Evolutionary conservation across 202 grass and related monocot species (phyloP).

Genomic region (Sporobolus alterniflorus): DNA sequence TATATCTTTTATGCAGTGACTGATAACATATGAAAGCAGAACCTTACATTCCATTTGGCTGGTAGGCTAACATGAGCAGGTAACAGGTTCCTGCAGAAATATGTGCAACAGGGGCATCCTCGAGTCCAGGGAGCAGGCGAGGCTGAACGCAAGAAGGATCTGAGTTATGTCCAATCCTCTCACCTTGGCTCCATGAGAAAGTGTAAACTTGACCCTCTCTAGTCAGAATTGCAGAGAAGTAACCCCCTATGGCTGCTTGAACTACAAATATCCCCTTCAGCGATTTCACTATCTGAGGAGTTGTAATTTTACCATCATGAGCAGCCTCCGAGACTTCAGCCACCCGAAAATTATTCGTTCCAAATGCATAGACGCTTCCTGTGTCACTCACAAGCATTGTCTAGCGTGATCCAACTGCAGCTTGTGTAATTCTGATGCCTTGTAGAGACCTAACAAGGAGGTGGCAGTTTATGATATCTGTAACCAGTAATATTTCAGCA

Average conservation of each 20-base stretch:
- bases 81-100: constrained; percentile 79
- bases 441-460: constrained; percentile 57
- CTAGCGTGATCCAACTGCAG: constrained; percentile 55
- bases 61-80: constrained; percentile 69
- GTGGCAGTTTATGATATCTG: background rate
- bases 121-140: constrained; percentile 56
- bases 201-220: constrained; percentile 77
- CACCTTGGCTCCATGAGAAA: constrained; percentile 59
- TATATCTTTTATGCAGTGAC: too few species aligned
- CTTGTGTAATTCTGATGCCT: constrained; percentile 76
- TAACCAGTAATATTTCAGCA: background rate
- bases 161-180: constrained; percentile 61
- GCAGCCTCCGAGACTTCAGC: constrained; percentile 11
- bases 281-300: constrained; percentile 64
- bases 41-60: constrained; percentile 67
- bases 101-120: constrained; percentile 60
- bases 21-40: too few species aligned
- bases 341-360: constrained; percentile 48
- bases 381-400: constrained; percentile 76
- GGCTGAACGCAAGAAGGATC: constrained; percentile 56
- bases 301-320: constrained; percentile 16
- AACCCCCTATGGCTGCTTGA: constrained; percentile 72
- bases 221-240: constrained; percentile 74
- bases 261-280: constrained; percentile 67
- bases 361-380: constrained; percentile 65